Base-by-base conservation (phyloP, 2,329 filamentous ascomycete species). In the Fulvia fulva region DNA sequence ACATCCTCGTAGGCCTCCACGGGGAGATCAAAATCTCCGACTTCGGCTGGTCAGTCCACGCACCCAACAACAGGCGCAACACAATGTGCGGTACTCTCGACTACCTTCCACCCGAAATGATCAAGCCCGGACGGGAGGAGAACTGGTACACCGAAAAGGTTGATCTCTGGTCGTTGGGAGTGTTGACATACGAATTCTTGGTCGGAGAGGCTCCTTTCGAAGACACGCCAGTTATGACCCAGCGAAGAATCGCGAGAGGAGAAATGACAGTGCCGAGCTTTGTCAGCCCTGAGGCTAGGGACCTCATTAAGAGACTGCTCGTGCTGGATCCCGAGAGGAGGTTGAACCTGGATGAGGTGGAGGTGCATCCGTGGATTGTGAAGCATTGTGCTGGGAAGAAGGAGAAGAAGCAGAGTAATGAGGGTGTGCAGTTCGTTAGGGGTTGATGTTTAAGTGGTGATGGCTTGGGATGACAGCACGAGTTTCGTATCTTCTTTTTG, bases 21-120 rank as follows among this genome's bases (percentile, higher is more conserved):
- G 94, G 92, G 65, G 94, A 99, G 80, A 92, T 99, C 78, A 99
- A 99, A 77, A 92, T 99, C 70, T 95, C 91, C 4, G 94, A 99
- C 75, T 99, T 97, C 71, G 93, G 94, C 51, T 99, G 94, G 94
- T 95, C 90, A 73, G 94, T 97, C 3, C 94, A 99, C 75, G 94
- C 94, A 5, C 94, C 94, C 26, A 97, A 96, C 76, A 95, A 93
- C 77, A 82, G 94, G 67, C 83, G 94, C 62, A 88, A 92, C 71
- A 99, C 94, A 56, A 92, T 97, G 85, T 99, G 94, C 74, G 94
- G 94, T 63, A 99, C 94, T 19, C 84, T 97, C 44, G 94, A 99
- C 77, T 99, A 99, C 75, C 84, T 99, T 16, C 94, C 94, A 2
- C 94, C 94, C 4, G 94, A 99, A 85, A 99, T 99, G 94, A 84